These are phyloP conservation scores for Fragaria iinumae DNA, from an alignment of 306 rosid genomes.

Conservation along the genomic window DNA sequence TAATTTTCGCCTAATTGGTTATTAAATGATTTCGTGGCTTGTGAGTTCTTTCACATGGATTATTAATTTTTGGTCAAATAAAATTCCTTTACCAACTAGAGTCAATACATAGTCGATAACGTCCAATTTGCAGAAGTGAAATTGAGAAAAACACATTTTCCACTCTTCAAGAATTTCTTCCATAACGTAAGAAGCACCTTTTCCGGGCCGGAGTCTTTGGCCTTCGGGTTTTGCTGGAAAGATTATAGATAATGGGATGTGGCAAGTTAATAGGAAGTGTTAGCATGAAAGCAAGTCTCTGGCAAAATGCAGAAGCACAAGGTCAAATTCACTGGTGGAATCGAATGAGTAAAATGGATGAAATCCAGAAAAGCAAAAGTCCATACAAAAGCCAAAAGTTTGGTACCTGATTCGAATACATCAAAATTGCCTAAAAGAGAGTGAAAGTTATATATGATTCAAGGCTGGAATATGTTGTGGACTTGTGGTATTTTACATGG, in stretches of 20 bases:
- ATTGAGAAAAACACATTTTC: not conserved
- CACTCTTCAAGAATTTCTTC: not conserved
- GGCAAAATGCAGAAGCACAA: not conserved
- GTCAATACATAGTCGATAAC: too few species aligned
- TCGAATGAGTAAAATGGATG: not conserved
- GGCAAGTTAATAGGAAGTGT: not conserved
- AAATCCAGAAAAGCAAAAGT: not conserved
- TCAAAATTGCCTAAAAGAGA: conserved; percentile 4
- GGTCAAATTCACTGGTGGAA: not conserved
- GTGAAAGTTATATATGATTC: conserved; percentile 1
- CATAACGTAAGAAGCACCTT: not conserved
- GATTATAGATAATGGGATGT: not conserved
- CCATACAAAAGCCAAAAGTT: not conserved
- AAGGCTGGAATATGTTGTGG: conserved; percentile 2
- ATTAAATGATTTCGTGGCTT: not conserved
- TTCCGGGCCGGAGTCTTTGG: not conserved
- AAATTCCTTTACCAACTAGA: too few species aligned
- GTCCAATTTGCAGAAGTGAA: not conserved
- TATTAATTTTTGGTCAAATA: not conserved
- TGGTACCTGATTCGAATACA: conserved; percentile 6
- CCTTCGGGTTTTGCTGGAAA: not conserved
- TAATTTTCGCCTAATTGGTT: not conserved
- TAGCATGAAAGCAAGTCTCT: not conserved
- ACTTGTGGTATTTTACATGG: not conserved
- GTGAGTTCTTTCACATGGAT: not conserved